Conservation (phyloP, 345 rosid genomes). For the Ailanthus altissimus region DNA sequence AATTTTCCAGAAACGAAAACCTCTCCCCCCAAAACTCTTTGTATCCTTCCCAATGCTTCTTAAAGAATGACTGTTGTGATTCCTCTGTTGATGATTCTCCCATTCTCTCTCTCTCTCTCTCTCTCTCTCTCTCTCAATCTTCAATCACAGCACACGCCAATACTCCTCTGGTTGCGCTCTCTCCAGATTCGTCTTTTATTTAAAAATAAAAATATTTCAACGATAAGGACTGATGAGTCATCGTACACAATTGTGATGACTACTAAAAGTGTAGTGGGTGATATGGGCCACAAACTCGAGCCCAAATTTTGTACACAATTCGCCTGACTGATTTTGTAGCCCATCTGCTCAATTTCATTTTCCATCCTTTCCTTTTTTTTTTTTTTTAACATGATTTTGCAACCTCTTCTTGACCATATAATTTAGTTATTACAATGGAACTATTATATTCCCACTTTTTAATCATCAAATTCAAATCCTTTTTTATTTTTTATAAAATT, state of each 20-base stretch:
- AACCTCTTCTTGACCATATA: too few relatives aligned
- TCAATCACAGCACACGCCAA: not conserved
- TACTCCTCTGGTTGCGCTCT: not conserved
- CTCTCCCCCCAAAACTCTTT: slow-evolving; percentile 72
- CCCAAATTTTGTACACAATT: not conserved
- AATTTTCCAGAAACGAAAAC: slow-evolving; percentile 56
- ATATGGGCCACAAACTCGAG: not conserved
- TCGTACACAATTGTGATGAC: too few relatives aligned
- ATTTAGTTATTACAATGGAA: too few relatives aligned
- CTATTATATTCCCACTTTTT: too few relatives aligned
- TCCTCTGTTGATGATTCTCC: slow-evolving; percentile 30
- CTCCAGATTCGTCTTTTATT: not conserved
- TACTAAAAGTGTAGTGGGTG: not conserved
- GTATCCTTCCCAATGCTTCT: slow-evolving; percentile 52
- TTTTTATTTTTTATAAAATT: too few relatives aligned
- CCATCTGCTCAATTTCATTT: too few relatives aligned
- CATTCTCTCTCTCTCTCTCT: too few relatives aligned
- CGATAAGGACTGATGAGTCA: too few relatives aligned
- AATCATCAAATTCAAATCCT: too few relatives aligned
- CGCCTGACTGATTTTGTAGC: not conserved
- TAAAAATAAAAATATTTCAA: too few relatives aligned
- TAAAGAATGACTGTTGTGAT: slow-evolving; percentile 40
- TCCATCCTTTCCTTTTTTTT: too few relatives aligned
- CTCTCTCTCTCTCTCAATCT: not conserved
- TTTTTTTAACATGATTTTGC: too few relatives aligned